phyloP scores from a whole-genome alignment of 441 rosid species.

The Arabidopsis hybrid region DNA sequence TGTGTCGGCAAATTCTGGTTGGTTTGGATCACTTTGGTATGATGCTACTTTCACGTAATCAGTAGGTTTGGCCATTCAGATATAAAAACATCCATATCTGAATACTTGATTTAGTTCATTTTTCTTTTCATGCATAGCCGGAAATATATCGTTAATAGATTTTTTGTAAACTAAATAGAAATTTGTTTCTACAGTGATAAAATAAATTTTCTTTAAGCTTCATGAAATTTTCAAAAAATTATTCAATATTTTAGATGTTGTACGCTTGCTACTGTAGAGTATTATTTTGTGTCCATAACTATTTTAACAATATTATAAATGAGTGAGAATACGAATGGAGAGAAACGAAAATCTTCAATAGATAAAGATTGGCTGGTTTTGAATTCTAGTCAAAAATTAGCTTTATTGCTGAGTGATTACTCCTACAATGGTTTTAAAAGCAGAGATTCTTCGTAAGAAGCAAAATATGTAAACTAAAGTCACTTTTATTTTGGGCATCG shows the following conservation, averaged over 20 bases:
- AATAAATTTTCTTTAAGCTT: background rate
- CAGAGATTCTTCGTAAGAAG: conserved; percentile 37
- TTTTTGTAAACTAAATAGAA: too few species aligned
- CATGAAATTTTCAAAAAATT: background rate
- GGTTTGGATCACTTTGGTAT: conserved; percentile 36
- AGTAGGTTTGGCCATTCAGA: conserved; percentile 44
- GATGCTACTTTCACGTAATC: conserved; percentile 26
- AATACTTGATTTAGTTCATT: background rate
- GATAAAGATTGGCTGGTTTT: conserved; percentile 25
- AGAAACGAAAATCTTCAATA: background rate
- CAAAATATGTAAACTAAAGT: conserved; percentile 30
- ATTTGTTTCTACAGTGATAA: too few species aligned
- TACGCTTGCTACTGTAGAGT: too few species aligned
- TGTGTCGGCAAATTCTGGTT: conserved; percentile 41
- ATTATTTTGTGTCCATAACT: background rate
- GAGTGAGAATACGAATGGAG: background rate
- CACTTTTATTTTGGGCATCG: conserved; percentile 28
- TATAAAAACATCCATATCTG: conserved; percentile 34
- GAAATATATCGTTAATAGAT: background rate
- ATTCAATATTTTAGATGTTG: too few species aligned
- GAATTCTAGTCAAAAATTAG: conserved; percentile 38
- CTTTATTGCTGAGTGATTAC: conserved; percentile 38
- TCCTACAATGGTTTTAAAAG: conserved; percentile 27
- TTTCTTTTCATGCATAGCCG: background rate
- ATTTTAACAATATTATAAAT: background rate